phyloP scores from a whole-genome alignment of 208 protist genomes.

The Crithidia brevicula region DNA sequence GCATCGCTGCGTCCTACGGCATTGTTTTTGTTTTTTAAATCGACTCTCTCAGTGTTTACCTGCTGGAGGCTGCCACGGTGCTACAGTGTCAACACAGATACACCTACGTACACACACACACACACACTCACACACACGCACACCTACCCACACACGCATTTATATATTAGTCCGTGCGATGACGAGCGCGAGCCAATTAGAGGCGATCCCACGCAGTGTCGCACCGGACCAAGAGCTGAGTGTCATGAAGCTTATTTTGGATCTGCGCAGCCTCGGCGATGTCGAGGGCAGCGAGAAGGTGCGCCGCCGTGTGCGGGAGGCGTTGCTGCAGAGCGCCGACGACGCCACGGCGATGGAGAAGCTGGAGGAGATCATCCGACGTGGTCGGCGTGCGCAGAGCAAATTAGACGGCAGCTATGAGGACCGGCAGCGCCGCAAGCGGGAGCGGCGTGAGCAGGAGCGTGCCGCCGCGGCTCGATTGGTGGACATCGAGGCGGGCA shows the following conservation, averaged over 20 bases:
- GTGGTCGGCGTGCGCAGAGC: conserved; percentile 42
- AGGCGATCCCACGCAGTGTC: conserved; percentile 31
- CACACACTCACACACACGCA: conserved; percentile 11
- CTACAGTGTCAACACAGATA: no score
- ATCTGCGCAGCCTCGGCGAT: conserved; percentile 56
- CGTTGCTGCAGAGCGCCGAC: conserved; percentile 43
- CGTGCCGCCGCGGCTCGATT: conserved; percentile 43
- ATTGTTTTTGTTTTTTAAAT: not conserved
- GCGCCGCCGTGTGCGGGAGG: conserved; percentile 54
- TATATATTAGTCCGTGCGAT: not conserved
- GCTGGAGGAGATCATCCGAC: conserved; percentile 60
- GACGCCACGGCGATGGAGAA: conserved; percentile 46
- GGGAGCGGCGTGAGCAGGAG: conserved; percentile 42
- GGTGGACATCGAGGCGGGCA: conserved; percentile 71
- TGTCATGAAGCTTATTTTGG: conserved; percentile 64
- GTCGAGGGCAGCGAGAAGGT: conserved; percentile 56
- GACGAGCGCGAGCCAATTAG: not conserved
- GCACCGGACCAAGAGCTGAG: conserved; percentile 64
- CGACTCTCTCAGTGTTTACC: not conserved
- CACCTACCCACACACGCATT: no score
- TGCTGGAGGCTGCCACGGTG: no score
- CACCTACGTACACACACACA: conserved; percentile 1
- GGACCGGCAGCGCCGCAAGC: conserved; percentile 51
- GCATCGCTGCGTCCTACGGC: no score
- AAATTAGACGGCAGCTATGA: conserved; percentile 78